Conservation (phyloP, 2,329 filamentous ascomycete species). For the Aureobasidium namibiae region DNA sequence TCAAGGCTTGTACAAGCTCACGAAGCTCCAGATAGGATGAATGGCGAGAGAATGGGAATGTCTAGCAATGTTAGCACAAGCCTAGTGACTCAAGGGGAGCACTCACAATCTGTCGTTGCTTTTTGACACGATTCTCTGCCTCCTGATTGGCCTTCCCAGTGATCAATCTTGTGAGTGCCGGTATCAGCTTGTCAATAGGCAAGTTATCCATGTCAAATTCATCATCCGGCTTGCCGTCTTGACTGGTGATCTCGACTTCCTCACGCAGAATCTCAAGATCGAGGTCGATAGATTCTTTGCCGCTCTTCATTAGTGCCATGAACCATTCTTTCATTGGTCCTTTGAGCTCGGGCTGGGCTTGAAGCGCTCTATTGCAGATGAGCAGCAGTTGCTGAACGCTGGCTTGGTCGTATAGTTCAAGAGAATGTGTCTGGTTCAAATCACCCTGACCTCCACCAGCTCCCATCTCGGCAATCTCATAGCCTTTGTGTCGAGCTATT, state of each 20-base stretch:
- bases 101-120: slow-evolving; percentile 22
- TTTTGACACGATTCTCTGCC: slow-evolving; percentile 16
- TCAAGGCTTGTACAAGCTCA: slow-evolving; percentile 58
- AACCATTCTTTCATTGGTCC: slow-evolving; percentile 30
- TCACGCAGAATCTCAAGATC: slow-evolving; percentile 14
- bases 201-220: slow-evolving; percentile 20
- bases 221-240: slow-evolving; percentile 5
- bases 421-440: slow-evolving; percentile 57
- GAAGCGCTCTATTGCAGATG: slow-evolving; percentile 38
- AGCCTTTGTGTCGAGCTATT: slow-evolving; percentile 55
- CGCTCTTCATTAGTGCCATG: slow-evolving; percentile 15
- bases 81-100: not conserved
- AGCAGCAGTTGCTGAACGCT: slow-evolving; percentile 46
- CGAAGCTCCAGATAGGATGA: slow-evolving; percentile 78
- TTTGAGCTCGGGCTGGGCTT: slow-evolving; percentile 26
- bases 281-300: slow-evolving; percentile 19
- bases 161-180: slow-evolving; percentile 24
- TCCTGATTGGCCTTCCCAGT: slow-evolving; percentile 19
- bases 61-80: slow-evolving; percentile 20
- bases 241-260: slow-evolving; percentile 7
- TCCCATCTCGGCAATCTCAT: slow-evolving; percentile 63
- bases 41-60: slow-evolving; percentile 82
- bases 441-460: slow-evolving; percentile 74
- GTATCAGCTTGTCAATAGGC: slow-evolving; percentile 24
- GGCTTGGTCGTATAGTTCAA: slow-evolving; percentile 47